Evolutionary conservation across 2,329 filamentous ascomycete genomes (phyloP).

Genomic region (Leptodontidium sp.): DNA sequence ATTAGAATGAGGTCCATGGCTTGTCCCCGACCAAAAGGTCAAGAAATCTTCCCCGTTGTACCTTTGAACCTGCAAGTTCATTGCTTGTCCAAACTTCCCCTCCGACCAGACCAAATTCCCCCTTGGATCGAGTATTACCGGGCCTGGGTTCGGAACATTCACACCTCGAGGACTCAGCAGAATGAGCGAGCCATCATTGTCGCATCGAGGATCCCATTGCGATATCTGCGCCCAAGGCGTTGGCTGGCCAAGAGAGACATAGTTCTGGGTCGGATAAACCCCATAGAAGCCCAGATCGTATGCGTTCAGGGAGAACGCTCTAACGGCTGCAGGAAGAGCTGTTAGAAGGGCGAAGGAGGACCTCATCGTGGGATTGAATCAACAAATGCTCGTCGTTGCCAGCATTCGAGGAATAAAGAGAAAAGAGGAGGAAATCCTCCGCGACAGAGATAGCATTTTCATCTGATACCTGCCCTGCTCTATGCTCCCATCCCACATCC

Average conservation of each 20-base stretch:
- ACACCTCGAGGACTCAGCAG: constrained; percentile 32
- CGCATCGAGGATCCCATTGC: constrained; percentile 29
- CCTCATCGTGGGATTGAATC: constrained; percentile 13
- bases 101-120: constrained; percentile 35
- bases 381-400: constrained; percentile 11
- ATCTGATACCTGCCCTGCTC: not conserved
- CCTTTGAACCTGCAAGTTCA: constrained; percentile 45
- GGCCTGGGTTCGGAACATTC: constrained; percentile 28
- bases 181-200: constrained; percentile 25
- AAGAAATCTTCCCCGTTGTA: constrained; percentile 55
- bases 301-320: constrained; percentile 24
- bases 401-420: not conserved
- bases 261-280: constrained; percentile 29
- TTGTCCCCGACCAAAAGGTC: constrained; percentile 57
- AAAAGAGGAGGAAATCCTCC: not conserved
- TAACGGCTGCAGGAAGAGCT: constrained; percentile 20
- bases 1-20: constrained; percentile 51
- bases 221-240: constrained; percentile 24
- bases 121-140: constrained; percentile 31
- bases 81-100: constrained; percentile 30
- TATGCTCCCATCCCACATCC: not conserved
- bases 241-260: constrained; percentile 24
- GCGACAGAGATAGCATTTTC: not conserved
- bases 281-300: constrained; percentile 31
- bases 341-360: constrained; percentile 12